Evolutionary conservation across 768 basidiomycete genomes (phyloP), one percentile per base, ranked within the genome.

Genomic region (Lactarius hengduanensis): DNA sequence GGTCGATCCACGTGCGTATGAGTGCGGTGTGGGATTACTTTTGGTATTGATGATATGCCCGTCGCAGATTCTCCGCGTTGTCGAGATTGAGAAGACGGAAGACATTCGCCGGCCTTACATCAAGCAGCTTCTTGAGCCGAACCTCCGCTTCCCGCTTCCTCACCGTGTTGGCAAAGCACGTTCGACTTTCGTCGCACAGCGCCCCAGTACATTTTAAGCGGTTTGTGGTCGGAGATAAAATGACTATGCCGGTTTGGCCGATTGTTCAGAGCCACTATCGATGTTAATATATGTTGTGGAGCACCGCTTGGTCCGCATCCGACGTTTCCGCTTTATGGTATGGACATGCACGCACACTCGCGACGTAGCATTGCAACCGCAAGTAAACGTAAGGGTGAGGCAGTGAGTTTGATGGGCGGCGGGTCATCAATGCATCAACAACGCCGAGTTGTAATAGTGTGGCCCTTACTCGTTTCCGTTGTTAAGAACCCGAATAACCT

Each of bases 51-150:
- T n/a, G 18, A 54, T 67, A 54, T 26, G 5, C 18, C 53, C 62
- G 9, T 22, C 58, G n/a, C 58, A 98, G 94, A 95, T 99, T 77
- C 90, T 99, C 78, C 94, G 96, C 71, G 96, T 98, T 59, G 90
- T 95, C 59, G 96, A 98, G 86, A 86, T 98, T 73, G 88, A 90
- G 80, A 97, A 97, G 84, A 79, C 85, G 47, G 91, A 86, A 32
- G 96, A 98, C 75, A 78, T 98, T 71, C 92, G 95, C 80, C 90
- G 97, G 73, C 92, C 97, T 20, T 96, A 98, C 85, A 98, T 98
- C 86, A 95, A 90, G 82, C 97, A 99, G 79, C 87, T 98, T 73
- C 82, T 98, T 73, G 82, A 81, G 62, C 95, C 95, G 67, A 81
- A 84, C 68, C 91, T 98, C 84, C 95, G 89, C 79, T 99, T 98